phyloP scores from a whole-genome alignment of 2,329 filamentous ascomycete genomes.

The Dactylellina haptotyla region DNA sequence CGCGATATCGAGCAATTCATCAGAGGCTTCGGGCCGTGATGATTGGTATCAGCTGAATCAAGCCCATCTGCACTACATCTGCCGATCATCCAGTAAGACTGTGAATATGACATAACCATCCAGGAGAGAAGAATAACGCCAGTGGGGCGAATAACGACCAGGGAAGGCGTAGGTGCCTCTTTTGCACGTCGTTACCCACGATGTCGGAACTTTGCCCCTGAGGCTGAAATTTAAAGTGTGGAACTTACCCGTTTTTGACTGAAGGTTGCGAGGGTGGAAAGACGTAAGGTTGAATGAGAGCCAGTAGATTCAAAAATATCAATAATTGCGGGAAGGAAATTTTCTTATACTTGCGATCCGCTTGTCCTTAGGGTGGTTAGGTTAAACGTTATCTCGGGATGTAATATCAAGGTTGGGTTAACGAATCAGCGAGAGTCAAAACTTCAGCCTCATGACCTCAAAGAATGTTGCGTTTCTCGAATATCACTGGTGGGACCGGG shows the following conservation, averaged over 20 bases:
- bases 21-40: constrained; percentile 6
- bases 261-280: not conserved
- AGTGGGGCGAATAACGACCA: not conserved
- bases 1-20: not conserved
- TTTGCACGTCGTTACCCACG: not conserved
- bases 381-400: constrained; percentile 32
- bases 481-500: constrained; percentile 14
- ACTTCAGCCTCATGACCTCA: constrained; percentile 14
- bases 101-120: not conserved
- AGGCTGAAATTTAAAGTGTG: constrained; percentile 40
- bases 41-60: constrained; percentile 10
- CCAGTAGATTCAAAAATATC: constrained; percentile 37
- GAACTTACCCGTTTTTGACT: not conserved
- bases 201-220: constrained; percentile 28
- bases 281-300: constrained; percentile 34
- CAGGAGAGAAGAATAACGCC: too few species aligned
- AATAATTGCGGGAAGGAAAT: not conserved
- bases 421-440: constrained; percentile 14
- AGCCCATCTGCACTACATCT: not conserved
- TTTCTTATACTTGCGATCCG: not conserved
- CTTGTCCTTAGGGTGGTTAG: not conserved
- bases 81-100: constrained; percentile 5
- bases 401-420: not conserved
- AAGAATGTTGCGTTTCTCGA: not conserved
- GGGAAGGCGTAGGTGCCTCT: not conserved